Evolutionary conservation across 1,284 basidiomycete genomes (phyloP).

Genomic region (Sporisorium iseilematis-ciliati): DNA sequence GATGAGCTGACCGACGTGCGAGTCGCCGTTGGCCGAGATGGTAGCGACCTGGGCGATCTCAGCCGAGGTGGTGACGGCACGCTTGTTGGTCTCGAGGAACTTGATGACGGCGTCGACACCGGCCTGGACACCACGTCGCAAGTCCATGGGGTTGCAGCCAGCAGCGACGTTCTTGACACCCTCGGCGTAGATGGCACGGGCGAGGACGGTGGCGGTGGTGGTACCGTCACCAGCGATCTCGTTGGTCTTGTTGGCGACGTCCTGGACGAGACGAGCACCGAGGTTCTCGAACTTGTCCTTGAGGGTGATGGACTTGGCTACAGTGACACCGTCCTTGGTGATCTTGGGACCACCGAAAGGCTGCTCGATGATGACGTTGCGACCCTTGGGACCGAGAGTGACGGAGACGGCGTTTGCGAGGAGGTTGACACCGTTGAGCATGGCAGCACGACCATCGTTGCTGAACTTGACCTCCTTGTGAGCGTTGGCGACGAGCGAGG

Average conservation of each 20-base stretch:
- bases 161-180: conserved; percentile 99
- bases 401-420: conserved; percentile 83
- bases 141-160: conserved; percentile 99
- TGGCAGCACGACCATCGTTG: conserved; percentile 92
- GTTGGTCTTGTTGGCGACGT: conserved; percentile 96
- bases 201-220: conserved; percentile 96
- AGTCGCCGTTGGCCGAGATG: conserved; percentile 97
- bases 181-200: conserved; percentile 96
- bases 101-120: conserved; percentile 95
- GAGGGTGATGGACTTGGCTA: conserved; percentile 92
- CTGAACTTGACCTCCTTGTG: conserved; percentile 97
- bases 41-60: conserved; percentile 99
- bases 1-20: conserved; percentile 92
- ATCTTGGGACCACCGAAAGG: conserved; percentile 97
- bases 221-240: conserved; percentile 98
- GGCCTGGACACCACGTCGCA: conserved; percentile 93
- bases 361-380: conserved; percentile 99
- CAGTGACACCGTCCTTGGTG: conserved; percentile 98
- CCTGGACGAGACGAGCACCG: conserved; percentile 95
- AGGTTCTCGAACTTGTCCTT: conserved; percentile 99
- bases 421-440: conserved; percentile 94
- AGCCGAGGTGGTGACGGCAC: conserved; percentile 93
- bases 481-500: conserved; percentile 51
- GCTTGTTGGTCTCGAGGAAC: conserved; percentile 88
- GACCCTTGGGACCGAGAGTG: conserved; percentile 96